phyloP scores from a whole-genome alignment of 1,139 yeast genomes.

The Lipomyces yarrowii region DNA sequence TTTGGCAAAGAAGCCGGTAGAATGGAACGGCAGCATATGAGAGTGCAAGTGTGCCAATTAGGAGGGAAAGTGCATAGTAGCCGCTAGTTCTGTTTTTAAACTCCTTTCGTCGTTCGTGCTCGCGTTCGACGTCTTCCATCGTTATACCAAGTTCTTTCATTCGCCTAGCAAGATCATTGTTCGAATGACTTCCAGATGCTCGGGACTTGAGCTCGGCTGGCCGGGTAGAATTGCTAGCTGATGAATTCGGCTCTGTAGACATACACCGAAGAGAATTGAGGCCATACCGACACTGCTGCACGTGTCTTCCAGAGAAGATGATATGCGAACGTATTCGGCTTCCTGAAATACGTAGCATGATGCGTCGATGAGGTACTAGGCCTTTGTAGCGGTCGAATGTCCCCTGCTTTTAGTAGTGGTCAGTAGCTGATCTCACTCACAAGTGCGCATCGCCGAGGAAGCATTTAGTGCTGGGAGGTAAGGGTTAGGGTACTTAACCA shows the following conservation, averaged over 20 bases:
- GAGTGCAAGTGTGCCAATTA: conserved; percentile 72
- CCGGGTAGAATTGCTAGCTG: neutral
- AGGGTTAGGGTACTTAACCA: too few species aligned
- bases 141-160: conserved; percentile 25
- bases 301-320: neutral
- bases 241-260: neutral
- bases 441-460: too few species aligned
- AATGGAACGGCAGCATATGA: conserved; percentile 92
- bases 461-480: too few species aligned
- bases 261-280: neutral
- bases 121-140: conserved; percentile 17
- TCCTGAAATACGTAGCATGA: neutral
- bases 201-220: neutral
- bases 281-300: neutral
- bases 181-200: neutral
- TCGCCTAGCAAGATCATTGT: conserved; percentile 2
- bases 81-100: conserved; percentile 23
- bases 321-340: neutral
- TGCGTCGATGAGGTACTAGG: neutral
- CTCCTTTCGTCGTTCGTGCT: conserved; percentile 11
- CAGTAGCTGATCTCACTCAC: too few species aligned
- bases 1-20: conserved; percentile 86
- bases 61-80: conserved; percentile 45
- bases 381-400: neutral
- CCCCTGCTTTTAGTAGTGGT: too few species aligned